Evolutionary conservation across 441 rosid genomes (phyloP), one percentile per base, ranked within the genome.

Genomic region (Pelargonium cotyledonis): DNA sequence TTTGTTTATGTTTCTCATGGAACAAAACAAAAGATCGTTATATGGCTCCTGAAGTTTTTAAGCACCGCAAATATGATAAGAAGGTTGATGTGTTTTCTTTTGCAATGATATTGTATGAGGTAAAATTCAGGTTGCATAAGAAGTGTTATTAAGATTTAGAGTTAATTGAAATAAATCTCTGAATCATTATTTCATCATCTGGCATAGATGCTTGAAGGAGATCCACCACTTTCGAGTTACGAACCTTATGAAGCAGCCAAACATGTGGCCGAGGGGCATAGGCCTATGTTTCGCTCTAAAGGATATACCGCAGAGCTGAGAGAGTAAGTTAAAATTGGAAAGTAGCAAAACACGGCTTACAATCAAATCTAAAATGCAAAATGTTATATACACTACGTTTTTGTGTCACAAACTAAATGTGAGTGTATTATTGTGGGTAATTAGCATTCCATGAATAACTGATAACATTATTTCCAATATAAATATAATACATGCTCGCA

Each of bases 11-110:
- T 10, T 71, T 58, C 19, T 63, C 35, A 71, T 74, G 43, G 67
- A n/a, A 57, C 60, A 70, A 76, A 76, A 82, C 70, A 74, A 78
- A 80, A 95, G 99, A 95, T 68, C 96, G 99, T 14, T 95, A 95
- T 72, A 95, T 95, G 99, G 99, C 99, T 82, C 99, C 99, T 61
- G 99, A 95, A 82, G 97, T 95, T 70, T 95, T 95, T 88, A 95
- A 72, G 85, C 97, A 95, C 78, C 84, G 96, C 76, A 92, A 78
- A 86, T 95, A 91, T 16, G 99, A 95, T 81, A 95, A 95, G 86
- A 95, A 91, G 82, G 99, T 95, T 65, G 99, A 95, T 71, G 99
- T 95, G 76, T 95, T 90, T 85, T 95, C 97, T 23, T 95, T 95
- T 66, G 99, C 91, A 7, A 91, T 95, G 99, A 95, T 95, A 72